Base-by-base conservation (phyloP, 2,329 filamentous ascomycete genomes). In the Alternaria incomplexa region DNA sequence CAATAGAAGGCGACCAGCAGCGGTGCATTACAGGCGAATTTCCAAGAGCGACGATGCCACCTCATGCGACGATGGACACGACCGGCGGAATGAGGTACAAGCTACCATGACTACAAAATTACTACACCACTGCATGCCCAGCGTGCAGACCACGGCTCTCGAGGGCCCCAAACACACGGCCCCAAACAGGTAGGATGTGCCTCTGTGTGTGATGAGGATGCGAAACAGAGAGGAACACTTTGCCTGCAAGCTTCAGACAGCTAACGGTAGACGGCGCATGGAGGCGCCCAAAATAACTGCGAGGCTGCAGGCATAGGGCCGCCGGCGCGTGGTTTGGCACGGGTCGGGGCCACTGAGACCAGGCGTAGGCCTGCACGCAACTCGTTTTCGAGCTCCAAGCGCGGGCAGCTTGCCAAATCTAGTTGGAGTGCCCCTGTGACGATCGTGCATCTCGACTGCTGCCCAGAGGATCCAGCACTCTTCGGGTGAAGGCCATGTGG, bases 221-320 rank as follows among this genome's bases (percentile, higher is more conserved):
- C 67, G 69, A 73, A 73, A 73, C 71, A 63, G 15, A 57, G 40
- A 51, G 58, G 52, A 61, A 57, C 50, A 47, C 22, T 56, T 55
- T 54, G 44, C 36, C 50, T 55, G 64, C 67, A 63, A 46, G 40
- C 46, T 58, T 65, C 68, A 70, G 60, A 70, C 68, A 56, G 59
- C 66, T 61, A 69, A 66, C 68, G 66, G 68, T 53, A 63, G 61
- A 46, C 51, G 66, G 67, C 64, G 69, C 64, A 65, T 60, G 60
- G 69, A 28, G 64, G 61, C 60, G 55, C 63, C 67, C 63, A 69
- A 72, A 74, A 74, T 74, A 74, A 54, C 45, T 44, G 47, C 65
- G 54, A 66, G 64, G 57, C 59, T 60, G 45, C 47, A 57, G 61
- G 17, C 56, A 54, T 61, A 44, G 48, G 23, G 44, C 51, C 32